Evolutionary conservation across 148 eudicot genomes (phyloP).

Genomic region (Vaccinium myrtillus): DNA sequence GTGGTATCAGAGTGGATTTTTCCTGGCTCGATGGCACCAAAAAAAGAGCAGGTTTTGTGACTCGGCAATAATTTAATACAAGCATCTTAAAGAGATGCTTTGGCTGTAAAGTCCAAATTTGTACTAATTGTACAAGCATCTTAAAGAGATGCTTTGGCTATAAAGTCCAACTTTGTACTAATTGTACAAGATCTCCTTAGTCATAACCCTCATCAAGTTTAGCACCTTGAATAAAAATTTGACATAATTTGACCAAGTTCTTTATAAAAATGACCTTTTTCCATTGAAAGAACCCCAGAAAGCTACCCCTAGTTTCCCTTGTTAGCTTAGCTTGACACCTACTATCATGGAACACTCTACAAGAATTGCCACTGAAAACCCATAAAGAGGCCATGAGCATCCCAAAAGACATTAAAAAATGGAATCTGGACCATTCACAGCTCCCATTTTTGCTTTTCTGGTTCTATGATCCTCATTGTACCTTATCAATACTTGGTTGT

Average conservation of each 20-base stretch:
- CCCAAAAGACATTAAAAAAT: background rate
- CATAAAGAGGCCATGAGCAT: constrained; percentile 15
- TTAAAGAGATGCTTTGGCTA: constrained; percentile 15
- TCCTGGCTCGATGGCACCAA: too few relatives aligned
- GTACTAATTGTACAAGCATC: too few relatives aligned
- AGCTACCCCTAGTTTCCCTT: background rate
- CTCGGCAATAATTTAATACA: background rate
- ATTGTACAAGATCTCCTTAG: background rate
- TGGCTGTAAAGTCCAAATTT: too few relatives aligned
- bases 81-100: background rate
- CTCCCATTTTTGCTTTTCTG: constrained; percentile 1
- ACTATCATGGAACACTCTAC: background rate
- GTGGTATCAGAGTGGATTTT: too few relatives aligned
- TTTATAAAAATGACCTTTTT: constrained; percentile 13
- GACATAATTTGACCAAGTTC: constrained; percentile 16
- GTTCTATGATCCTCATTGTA: too few relatives aligned
- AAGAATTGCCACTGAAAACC: background rate
- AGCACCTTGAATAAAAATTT: constrained; percentile 20
- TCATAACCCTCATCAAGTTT: constrained; percentile 12
- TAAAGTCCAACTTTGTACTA: background rate
- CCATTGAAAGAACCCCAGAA: background rate
- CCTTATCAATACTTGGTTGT: too few relatives aligned
- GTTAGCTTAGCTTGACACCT: constrained; percentile 19
- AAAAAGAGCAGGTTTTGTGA: background rate
- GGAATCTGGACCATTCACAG: constrained; percentile 15